Conservation (phyloP, 2,329 filamentous ascomycete genomes). For the Aspergillus novofumigatus region DNA sequence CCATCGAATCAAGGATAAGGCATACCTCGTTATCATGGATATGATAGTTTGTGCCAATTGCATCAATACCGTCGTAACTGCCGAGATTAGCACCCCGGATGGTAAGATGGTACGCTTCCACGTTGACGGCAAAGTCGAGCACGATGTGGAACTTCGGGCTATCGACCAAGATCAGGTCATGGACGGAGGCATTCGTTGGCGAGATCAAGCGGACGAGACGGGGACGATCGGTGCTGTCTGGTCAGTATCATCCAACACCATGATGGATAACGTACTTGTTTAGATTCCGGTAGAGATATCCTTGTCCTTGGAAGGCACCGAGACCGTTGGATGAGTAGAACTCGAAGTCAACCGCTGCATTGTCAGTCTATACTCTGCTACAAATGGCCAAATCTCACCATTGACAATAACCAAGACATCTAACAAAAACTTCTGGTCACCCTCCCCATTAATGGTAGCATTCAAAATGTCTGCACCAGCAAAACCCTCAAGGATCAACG, state of each 20-base stretch:
- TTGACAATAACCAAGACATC: constrained; percentile 30
- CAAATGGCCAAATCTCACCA: constrained; percentile 8
- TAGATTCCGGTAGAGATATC: constrained; percentile 29
- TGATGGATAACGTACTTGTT: constrained; percentile 19
- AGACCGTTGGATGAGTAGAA: constrained; percentile 32
- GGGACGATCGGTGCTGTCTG: constrained; percentile 13
- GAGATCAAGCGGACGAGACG: constrained; percentile 22
- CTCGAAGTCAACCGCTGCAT: constrained; percentile 29
- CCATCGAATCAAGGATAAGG: no score
- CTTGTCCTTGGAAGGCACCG: constrained; percentile 34
- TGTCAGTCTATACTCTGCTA: no score
- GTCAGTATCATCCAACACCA: no score
- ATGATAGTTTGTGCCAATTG: constrained; percentile 34
- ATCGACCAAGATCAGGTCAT: constrained; percentile 32
- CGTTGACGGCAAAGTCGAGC: constrained; percentile 32
- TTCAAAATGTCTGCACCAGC: constrained; percentile 26
- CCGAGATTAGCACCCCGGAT: constrained; percentile 35
- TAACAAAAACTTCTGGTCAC: constrained; percentile 26
- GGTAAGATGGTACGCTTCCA: constrained; percentile 37
- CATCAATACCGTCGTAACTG: constrained; percentile 37
- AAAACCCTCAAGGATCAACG: constrained; percentile 26
- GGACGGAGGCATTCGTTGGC: constrained; percentile 22
- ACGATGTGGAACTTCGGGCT: constrained; percentile 37
- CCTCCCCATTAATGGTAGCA: constrained; percentile 31
- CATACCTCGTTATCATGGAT: constrained; percentile 34